Evolutionary conservation across 306 rosid species (phyloP), one percentile per base, ranked within the genome.

Genomic region (Astragalus membranaceus): DNA sequence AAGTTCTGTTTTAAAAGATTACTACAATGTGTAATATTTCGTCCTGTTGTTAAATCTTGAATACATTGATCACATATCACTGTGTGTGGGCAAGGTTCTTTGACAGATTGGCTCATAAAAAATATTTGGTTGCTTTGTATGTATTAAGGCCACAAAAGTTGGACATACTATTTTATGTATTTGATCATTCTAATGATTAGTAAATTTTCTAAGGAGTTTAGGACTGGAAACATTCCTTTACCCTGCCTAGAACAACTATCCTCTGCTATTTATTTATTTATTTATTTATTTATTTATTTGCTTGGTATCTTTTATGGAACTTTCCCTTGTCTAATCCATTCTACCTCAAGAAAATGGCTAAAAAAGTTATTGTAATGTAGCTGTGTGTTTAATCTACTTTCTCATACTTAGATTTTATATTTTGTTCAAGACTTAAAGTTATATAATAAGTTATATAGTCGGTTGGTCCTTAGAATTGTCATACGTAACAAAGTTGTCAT

Each of bases 91-190:
- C 51, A 33, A 64, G 16, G 44, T 50, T 82, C 55, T 75, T 73
- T 9, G 57, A 9, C 62, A 23, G 14, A 14, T 47, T 54, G 44
- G 72, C 75, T 60, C 43, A 42, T 23, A 37, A 61, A 57, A 42
- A 39, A 17, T 37, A 30, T 67, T 72, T 4, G 68, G 33, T 70
- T 23, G 54, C 64, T 61, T 47, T 74, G n/a, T 85, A 63, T n/a
- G n/a, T 39, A 37, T 63, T 56, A 67, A 73, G 79, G 60, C 64
- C 59, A 4, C 53, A 64, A 65, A 48, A 47, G 20, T 66, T 62
- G 39, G 44, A 47, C 55, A 60, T 54, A 13, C 42, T 52, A 29
- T 61, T 42, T 57, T 39, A 32, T 32, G 14, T 13, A 41, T 64
- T 5, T 6, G 36, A 43, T 23, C 29, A 14, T 47, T 41, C 23